Base-by-base conservation (phyloP, 2,329 filamentous ascomycete genomes). In the Diplodia mutila region DNA sequence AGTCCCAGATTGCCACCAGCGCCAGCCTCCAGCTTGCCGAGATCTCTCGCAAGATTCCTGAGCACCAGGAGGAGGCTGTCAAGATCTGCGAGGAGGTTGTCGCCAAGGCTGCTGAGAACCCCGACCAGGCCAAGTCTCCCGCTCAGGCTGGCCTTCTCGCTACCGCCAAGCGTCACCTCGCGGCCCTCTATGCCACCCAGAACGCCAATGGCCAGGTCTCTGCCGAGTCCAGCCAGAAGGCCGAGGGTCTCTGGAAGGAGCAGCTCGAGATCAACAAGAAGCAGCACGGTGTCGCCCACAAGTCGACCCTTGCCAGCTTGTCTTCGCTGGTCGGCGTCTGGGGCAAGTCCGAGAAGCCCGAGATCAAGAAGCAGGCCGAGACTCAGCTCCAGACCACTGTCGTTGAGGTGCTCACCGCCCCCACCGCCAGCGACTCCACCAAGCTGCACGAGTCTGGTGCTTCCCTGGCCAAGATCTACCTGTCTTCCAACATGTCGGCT, bases 391-490 rank as follows among this genome's bases (percentile, higher is more conserved):
- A 68, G 66, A 51, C 66, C 16, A 65, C 61, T 23, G 75, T 76
- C 1, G 75, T 78, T 5, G 76, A 79, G 66, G 79, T 82, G 59
- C 73, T 80, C 16, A 63, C 55, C 6, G 64, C 64, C 18, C 74
- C 73, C 55, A 78, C 78, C 53, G 79, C 79, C 65, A 76, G 74
- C 1, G 80, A 81, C 4, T 83, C 83, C 0, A 80, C 83, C 61
- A 79, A 79, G n/a, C 77, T 86, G 18, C 83, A 85, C 69, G 78
- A 83, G 63, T 81, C 83, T 1, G 85, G 84, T 1, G 76, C 78
- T 12, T 81, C 78, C 0, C 77, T 86, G 57, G 81, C 82, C 0
- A 75, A 78, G 14, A 84, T 84, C 48, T 85, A 83, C 71, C 51
- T 65, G 32, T 42, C 61, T 8, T 52, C 48, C 21, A 68, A 68